These are phyloP conservation scores for Ganoderma resinaceum DNA, from an alignment of 1,284 basidiomycete genomes.

Conservation along the genomic window DNA sequence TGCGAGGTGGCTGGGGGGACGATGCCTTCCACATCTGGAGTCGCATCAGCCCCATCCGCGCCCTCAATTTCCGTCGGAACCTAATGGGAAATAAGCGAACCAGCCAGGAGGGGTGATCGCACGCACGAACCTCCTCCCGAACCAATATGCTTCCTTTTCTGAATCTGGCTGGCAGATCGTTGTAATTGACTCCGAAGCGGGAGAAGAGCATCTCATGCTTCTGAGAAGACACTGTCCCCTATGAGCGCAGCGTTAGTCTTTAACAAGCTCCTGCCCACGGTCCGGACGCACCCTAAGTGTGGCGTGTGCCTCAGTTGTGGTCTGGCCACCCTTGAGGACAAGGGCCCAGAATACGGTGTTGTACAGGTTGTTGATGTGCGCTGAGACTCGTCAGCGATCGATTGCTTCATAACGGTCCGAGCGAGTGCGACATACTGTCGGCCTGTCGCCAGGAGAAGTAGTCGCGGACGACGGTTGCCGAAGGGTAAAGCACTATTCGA, in stretches of 20 bases:
- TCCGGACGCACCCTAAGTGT: slow-evolving; percentile 63
- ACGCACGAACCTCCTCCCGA: slow-evolving; percentile 54
- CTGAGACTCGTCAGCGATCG: slow-evolving; percentile 48
- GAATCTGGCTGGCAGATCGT: slow-evolving; percentile 74
- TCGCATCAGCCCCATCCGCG: background rate
- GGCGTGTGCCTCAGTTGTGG: slow-evolving; percentile 84
- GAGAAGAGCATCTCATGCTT: slow-evolving; percentile 94
- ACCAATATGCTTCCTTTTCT: slow-evolving; percentile 90
- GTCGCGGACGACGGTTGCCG: slow-evolving; percentile 77
- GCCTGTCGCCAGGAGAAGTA: slow-evolving; percentile 97
- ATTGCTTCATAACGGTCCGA: slow-evolving; percentile 2
- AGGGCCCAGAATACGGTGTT: slow-evolving; percentile 98
- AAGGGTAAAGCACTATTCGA: slow-evolving; percentile 87
- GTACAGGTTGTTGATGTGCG: slow-evolving; percentile 98
- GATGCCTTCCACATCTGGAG: background rate
- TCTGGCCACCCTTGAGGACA: slow-evolving; percentile 80
- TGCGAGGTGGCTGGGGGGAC: background rate
- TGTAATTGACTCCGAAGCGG: slow-evolving; percentile 90
- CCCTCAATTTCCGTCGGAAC: background rate
- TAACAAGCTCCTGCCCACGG: background rate
- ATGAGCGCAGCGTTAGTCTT: background rate
- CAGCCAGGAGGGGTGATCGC: background rate
- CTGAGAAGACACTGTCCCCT: slow-evolving; percentile 89
- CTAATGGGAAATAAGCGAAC: slow-evolving; percentile 1
- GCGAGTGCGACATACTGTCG: slow-evolving; percentile 76